A percentile compares a stretch with the other conserved stretches of the same genome.
Conservation (phyloP, 164 flowering plant genomes). For the Macadamia tetraphylla region DNA sequence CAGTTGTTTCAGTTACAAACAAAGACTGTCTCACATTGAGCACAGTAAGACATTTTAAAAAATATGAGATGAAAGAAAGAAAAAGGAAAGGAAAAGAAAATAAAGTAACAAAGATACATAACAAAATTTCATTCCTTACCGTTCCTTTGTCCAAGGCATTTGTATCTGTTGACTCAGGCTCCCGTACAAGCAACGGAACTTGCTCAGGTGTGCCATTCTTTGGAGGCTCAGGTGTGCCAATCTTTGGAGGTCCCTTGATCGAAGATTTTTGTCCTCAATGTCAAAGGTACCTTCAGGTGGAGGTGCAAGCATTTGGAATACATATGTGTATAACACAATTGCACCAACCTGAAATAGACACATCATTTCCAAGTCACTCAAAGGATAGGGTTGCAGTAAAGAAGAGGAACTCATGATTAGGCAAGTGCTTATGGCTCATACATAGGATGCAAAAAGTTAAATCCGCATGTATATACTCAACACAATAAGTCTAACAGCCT, state of each 20-base stretch:
- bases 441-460: neutral
- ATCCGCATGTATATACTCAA: neutral
- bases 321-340: constrained; percentile 84
- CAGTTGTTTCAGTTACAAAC: neutral
- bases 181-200: constrained; percentile 23
- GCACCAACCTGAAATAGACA: constrained; percentile 79
- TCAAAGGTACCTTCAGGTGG: constrained; percentile 87
- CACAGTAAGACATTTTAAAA: too few relatives aligned
- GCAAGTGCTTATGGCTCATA: neutral
- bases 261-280: constrained; percentile 44
- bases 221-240: constrained; percentile 43
- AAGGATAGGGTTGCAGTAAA: neutral
- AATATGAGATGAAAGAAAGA: neutral
- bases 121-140: constrained; percentile 33
- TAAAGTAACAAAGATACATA: neutral
- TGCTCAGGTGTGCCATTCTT: neutral
- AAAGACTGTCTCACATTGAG: neutral
- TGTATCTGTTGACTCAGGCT: constrained; percentile 23
- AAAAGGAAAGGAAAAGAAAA: neutral
- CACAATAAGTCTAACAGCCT: too few relatives aligned
- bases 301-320: constrained; percentile 89
- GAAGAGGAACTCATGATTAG: neutral
- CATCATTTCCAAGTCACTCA: neutral
- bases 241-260: constrained; percentile 34
- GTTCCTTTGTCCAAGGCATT: constrained; percentile 32